Conservation (phyloP, 768 basidiomycete genomes). For the Lepiota brunneoincarnata region DNA sequence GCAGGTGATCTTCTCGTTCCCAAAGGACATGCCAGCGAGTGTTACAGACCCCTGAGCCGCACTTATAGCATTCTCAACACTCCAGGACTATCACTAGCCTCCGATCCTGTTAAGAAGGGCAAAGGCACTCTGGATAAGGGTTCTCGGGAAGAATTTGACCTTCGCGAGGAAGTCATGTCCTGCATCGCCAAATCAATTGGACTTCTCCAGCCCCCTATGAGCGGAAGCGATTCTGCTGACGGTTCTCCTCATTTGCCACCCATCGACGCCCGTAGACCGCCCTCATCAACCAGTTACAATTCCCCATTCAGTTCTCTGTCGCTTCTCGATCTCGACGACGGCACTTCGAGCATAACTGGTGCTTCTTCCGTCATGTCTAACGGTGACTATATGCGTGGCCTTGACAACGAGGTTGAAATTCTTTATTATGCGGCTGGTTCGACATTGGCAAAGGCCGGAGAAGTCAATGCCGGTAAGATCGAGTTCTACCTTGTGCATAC, state of each 20-base stretch:
- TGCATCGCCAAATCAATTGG: conserved; percentile 98
- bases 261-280: conserved; percentile 31
- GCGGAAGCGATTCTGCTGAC: conserved; percentile 62
- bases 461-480: conserved; percentile 72
- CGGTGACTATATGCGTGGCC: conserved; percentile 68
- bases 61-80: conserved; percentile 49
- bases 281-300: conserved; percentile 38
- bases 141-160: conserved; percentile 76
- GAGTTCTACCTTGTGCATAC: neutral
- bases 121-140: conserved; percentile 16
- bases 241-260: conserved; percentile 63
- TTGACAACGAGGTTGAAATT: conserved; percentile 97
- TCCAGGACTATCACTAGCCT: conserved; percentile 37
- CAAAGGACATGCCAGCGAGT: conserved; percentile 45
- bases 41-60: conserved; percentile 43
- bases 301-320: conserved; percentile 77
- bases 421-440: conserved; percentile 88
- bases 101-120: conserved; percentile 26
- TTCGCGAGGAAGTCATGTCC: conserved; percentile 96
- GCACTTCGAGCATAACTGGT: conserved; percentile 63
- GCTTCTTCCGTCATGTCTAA: conserved; percentile 49
- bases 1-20: conserved; percentile 76
- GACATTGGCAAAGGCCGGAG: conserved; percentile 84
- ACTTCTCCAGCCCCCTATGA: conserved; percentile 81
- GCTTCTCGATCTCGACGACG: conserved; percentile 68